These are phyloP conservation scores for Daldinia caldariorum DNA, from an alignment of 495 filamentous ascomycete genomes.

Conservation along the genomic window DNA sequence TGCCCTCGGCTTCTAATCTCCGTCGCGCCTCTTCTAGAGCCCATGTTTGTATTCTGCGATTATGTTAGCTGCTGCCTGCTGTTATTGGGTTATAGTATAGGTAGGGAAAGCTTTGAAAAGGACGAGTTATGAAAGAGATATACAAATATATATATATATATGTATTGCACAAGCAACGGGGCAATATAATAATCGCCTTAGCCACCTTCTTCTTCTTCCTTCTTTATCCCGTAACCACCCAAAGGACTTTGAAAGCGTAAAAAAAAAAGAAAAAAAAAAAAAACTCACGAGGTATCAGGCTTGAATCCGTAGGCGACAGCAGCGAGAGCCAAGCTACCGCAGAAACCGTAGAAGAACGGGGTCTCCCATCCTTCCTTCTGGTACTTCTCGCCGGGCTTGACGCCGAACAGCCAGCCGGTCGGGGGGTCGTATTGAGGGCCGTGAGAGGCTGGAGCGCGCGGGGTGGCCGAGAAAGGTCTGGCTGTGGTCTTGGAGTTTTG, in stretches of 20 bases:
- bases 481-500: constrained; percentile 31
- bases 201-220: neutral
- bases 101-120: too few species aligned
- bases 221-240: neutral
- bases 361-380: constrained; percentile 96
- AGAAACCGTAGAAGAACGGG: constrained; percentile 88
- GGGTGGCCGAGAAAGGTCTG: constrained; percentile 50
- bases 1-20: constrained; percentile 93
- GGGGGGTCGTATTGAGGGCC: constrained; percentile 90
- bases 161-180: neutral
- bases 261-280: constrained; percentile 40
- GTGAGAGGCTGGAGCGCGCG: constrained; percentile 61
- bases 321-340: constrained; percentile 78
- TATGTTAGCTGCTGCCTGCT: constrained; percentile 23
- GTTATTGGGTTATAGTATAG: too few species aligned
- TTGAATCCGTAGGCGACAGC: constrained; percentile 92
- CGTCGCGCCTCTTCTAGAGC: constrained; percentile 95
- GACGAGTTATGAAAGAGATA: too few species aligned
- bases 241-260: neutral
- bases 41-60: constrained; percentile 94
- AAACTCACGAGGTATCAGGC: constrained; percentile 95
- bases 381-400: constrained; percentile 93
- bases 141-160: neutral
- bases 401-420: constrained; percentile 86
- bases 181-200: neutral